These are phyloP conservation scores for Lepiota venenata DNA, from an alignment of 768 basidiomycete species.

Conservation along the genomic window DNA sequence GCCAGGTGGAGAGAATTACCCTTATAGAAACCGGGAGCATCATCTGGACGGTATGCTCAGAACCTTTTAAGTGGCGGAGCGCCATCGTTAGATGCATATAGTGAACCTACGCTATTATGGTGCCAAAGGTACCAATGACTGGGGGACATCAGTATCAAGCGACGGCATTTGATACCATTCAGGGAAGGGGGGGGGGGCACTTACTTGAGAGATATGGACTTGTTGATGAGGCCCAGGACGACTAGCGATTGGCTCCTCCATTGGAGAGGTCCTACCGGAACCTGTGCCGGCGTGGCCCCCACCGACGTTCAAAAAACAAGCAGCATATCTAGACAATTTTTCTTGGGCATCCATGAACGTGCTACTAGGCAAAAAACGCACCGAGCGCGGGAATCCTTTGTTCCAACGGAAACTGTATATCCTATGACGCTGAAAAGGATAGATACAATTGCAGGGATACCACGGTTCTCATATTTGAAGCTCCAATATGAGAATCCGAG, in stretches of 20 bases:
- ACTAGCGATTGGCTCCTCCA: not conserved
- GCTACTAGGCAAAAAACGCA: not conserved
- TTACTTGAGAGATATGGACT: slow-evolving; percentile 26
- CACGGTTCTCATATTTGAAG: slow-evolving; percentile 26
- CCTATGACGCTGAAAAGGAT: slow-evolving; percentile 29
- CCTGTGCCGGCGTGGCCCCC: slow-evolving; percentile 29
- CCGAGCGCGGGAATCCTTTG: slow-evolving; percentile 29
- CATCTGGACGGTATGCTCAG: slow-evolving; percentile 36
- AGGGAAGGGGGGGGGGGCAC: no score
- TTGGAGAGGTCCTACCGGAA: slow-evolving; percentile 14
- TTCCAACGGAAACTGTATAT: slow-evolving; percentile 32
- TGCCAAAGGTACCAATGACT: slow-evolving; percentile 36
- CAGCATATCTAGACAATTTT: slow-evolving; percentile 26
- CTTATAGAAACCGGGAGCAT: slow-evolving; percentile 34
- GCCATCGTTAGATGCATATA: not conserved
- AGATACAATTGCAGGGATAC: slow-evolving; percentile 25
- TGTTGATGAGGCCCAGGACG: not conserved
- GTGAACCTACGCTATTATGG: slow-evolving; percentile 32
- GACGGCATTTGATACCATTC: no score
- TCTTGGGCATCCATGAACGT: not conserved
- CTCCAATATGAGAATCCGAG: slow-evolving; percentile 24
- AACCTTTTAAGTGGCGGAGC: slow-evolving; percentile 19
- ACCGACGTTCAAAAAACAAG: slow-evolving; percentile 34
- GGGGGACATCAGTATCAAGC: slow-evolving; percentile 12
- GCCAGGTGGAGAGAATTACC: slow-evolving; percentile 21